phyloP scores from a whole-genome alignment of 2,329 filamentous ascomycete species.

The Cercospora citrullina region DNA sequence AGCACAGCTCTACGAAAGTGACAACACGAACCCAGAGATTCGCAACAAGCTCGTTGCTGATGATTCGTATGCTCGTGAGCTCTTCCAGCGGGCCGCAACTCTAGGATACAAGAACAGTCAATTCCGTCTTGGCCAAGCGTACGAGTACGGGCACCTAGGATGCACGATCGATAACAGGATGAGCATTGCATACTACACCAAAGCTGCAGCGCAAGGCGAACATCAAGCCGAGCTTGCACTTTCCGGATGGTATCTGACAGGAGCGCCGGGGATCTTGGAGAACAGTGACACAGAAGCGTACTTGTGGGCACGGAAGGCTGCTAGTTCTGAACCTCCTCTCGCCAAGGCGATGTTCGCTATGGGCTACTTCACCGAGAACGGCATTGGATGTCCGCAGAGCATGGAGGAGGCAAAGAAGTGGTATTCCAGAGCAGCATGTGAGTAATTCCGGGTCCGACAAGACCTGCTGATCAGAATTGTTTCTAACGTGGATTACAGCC shows the following conservation, averaged over 20 bases:
- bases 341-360: conserved; percentile 97
- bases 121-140: conserved; percentile 82
- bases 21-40: conserved; percentile 51
- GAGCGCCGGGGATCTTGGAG: conserved; percentile 79
- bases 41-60: conserved; percentile 78
- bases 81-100: conserved; percentile 83
- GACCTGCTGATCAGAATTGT: neutral
- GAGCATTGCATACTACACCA: conserved; percentile 92
- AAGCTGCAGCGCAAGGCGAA: conserved; percentile 87
- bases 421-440: conserved; percentile 97
- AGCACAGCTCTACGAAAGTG: conserved; percentile 63
- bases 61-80: conserved; percentile 73
- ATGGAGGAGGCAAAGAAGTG: conserved; percentile 94
- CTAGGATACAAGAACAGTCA: conserved; percentile 95
- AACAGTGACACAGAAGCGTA: conserved; percentile 97
- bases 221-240: conserved; percentile 76
- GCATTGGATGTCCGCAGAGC: conserved; percentile 83
- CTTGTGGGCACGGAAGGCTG: conserved; percentile 93
- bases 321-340: conserved; percentile 64
- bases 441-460: conserved; percentile 46
- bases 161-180: conserved; percentile 78
- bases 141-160: conserved; percentile 83
- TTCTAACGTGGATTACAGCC: conserved; percentile 53
- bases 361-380: conserved; percentile 95
- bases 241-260: conserved; percentile 74